Percentiles rank a stretch among this genome's conserved stretches.
phyloP scores from a whole-genome alignment of 2,329 filamentous ascomycete species.

The Aspergillus tubingensis region DNA sequence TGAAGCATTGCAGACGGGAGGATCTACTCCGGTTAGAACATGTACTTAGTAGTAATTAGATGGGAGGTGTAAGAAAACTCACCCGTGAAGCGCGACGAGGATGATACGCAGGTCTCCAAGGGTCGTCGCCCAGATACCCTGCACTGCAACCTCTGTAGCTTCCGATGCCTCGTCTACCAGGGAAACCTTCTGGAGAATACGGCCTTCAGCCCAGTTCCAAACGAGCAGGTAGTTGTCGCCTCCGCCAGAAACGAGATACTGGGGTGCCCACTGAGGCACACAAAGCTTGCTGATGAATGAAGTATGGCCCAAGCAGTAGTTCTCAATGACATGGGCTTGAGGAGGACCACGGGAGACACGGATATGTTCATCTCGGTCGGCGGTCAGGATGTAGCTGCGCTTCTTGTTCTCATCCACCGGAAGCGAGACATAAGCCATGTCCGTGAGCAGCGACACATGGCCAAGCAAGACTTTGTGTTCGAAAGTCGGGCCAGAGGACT shows the following conservation, averaged over 20 bases:
- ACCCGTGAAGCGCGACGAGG: slow-evolving; percentile 63
- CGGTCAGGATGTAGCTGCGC: slow-evolving; percentile 65
- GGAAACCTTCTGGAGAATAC: slow-evolving; percentile 34
- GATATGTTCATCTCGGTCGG: slow-evolving; percentile 79
- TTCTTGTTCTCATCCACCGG: slow-evolving; percentile 42
- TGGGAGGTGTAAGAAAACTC: slow-evolving; percentile 32
- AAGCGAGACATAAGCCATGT: slow-evolving; percentile 24
- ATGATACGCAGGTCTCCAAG: slow-evolving; percentile 33
- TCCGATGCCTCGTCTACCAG: slow-evolving; percentile 26
- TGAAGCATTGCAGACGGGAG: slow-evolving; percentile 69
- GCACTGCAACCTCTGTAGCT: slow-evolving; percentile 46
- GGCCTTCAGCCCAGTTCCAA: slow-evolving; percentile 72
- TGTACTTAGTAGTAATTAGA: not conserved
- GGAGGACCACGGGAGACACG: slow-evolving; percentile 78
- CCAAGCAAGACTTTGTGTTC: slow-evolving; percentile 79
- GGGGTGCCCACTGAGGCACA: slow-evolving; percentile 57
- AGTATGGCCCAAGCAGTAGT: slow-evolving; percentile 83
- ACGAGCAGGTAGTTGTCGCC: slow-evolving; percentile 77
- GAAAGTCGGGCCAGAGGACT: slow-evolving; percentile 56
- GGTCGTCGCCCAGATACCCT: slow-evolving; percentile 51
- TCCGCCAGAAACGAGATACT: slow-evolving; percentile 79
- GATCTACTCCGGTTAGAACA: slow-evolving; percentile 54
- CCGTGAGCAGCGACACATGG: slow-evolving; percentile 93
- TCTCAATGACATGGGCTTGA: slow-evolving; percentile 85
- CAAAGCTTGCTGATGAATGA: slow-evolving; percentile 80